Percentiles rank a stretch among this genome's conserved stretches.
phyloP scores from a whole-genome alignment of 139 green algal genomes.

The Micractinium sp. region DNA sequence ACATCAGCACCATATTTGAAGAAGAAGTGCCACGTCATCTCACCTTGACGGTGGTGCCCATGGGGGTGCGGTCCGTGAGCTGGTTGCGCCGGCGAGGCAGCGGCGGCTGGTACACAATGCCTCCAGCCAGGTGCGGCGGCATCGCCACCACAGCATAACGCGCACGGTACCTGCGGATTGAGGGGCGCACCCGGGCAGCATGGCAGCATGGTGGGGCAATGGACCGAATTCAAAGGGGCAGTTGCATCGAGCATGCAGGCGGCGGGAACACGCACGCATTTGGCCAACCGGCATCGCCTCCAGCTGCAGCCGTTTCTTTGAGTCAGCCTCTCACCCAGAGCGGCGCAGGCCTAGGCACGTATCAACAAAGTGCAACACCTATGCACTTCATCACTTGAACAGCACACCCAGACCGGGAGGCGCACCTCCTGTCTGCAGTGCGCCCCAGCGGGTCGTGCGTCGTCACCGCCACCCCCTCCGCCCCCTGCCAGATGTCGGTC shows the following conservation, averaged over 20 bases:
- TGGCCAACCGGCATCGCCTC: too few species aligned
- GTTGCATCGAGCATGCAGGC: too few species aligned
- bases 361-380: too few species aligned
- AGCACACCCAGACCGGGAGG: too few species aligned
- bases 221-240: too few species aligned
- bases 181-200: background rate
- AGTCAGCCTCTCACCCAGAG: too few species aligned
- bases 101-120: background rate
- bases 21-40: background rate
- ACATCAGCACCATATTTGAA: background rate
- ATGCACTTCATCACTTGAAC: too few species aligned
- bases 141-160: conserved; percentile 4
- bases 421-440: background rate
- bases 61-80: conserved; percentile 1
- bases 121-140: conserved; percentile 1
- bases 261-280: too few species aligned
- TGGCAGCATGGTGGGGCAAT: too few species aligned
- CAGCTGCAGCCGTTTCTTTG: too few species aligned
- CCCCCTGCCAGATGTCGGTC: background rate
- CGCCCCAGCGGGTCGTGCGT: background rate
- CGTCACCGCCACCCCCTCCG: background rate
- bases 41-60: conserved; percentile 16
- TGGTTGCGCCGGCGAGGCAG: conserved; percentile 10
- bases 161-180: background rate
- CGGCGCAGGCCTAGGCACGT: too few species aligned